Base-by-base conservation (phyloP, 306 rosid species). In the Prunus persica region DNA sequence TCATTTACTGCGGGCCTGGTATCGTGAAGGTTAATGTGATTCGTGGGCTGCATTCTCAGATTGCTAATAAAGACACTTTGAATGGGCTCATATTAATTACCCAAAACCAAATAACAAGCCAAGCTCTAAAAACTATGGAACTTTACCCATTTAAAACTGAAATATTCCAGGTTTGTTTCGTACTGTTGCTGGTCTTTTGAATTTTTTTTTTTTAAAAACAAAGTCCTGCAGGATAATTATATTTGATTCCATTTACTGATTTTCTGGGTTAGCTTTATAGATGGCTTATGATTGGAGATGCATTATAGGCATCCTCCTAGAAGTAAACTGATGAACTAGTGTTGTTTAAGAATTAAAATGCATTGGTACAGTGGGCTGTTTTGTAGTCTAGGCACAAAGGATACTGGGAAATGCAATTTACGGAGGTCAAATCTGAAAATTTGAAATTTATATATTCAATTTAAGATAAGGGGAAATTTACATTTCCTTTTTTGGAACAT, bases 111-210 rank as follows among this genome's bases (percentile, higher is more conserved):
- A 82, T 95, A 49, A 95, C 99, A 61, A 86, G 70, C 80, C 97
- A 88, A 81, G 99, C 97, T 54, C 78, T 83, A 83, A 95, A 95
- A 80, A 87, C 89, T 3, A 75, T 95, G 16, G 81, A 84, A 22
- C 55, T 74, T 51, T 80, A 88, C 45, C 50, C 84, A 3, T 88
- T 90, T 75, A 92, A 92, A 79, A 97, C 89, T 69, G 99, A 95
- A 79, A 84, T 90, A 43, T 95, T 95, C 65, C 97, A 92, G 97
- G 99, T 95, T 81, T 71, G 87, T 84, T 75, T 82, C 74, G 20
- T 9, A n/a, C 8, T n/a, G 1, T 58, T 5, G 20, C 7, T 55
- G 11, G 50, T 15, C 11, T 18, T 41, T 27, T 60, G 11, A 24
- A 56, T 54, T 27, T 45, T 6, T 67, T 5, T 9, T 9, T 9